A percentile compares a stretch with the other conserved stretches of the same genome.
These are phyloP conservation scores for Guadua angustifolia DNA, from an alignment of 176 grass and related monocot genomes.

Conservation along the genomic window DNA sequence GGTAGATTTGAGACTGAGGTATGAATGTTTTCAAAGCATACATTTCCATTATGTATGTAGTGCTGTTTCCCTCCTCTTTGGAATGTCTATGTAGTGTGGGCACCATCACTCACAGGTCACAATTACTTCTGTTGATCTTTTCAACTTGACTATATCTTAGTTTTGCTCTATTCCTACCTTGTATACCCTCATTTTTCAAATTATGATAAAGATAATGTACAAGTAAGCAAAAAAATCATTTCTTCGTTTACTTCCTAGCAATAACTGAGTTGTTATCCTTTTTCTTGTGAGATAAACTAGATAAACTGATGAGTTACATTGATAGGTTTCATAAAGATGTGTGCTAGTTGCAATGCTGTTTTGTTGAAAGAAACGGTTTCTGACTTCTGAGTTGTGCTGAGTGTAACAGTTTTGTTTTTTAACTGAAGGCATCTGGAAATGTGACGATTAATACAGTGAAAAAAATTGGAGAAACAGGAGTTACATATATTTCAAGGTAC, in stretches of 20 bases:
- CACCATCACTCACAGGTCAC: no score
- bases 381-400: neutral
- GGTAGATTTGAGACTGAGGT: no score
- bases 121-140: neutral
- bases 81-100: no score
- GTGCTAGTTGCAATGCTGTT: neutral
- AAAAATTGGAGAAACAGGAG: conserved; percentile 95
- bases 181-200: neutral
- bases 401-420: neutral
- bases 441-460: conserved; percentile 84
- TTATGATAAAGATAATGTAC: neutral
- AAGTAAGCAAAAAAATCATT: neutral
- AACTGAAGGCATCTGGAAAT: conserved; percentile 91
- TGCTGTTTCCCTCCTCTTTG: no score
- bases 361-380: neutral
- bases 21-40: no score
- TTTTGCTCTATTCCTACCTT: neutral
- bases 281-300: neutral
- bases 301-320: neutral
- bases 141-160: neutral
- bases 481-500: conserved; percentile 92
- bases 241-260: neutral
- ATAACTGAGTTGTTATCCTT: neutral
- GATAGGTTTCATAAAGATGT: neutral
- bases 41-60: no score